phyloP scores from a whole-genome alignment of 306 rosid species.

The Styphnolobium japonicum region DNA sequence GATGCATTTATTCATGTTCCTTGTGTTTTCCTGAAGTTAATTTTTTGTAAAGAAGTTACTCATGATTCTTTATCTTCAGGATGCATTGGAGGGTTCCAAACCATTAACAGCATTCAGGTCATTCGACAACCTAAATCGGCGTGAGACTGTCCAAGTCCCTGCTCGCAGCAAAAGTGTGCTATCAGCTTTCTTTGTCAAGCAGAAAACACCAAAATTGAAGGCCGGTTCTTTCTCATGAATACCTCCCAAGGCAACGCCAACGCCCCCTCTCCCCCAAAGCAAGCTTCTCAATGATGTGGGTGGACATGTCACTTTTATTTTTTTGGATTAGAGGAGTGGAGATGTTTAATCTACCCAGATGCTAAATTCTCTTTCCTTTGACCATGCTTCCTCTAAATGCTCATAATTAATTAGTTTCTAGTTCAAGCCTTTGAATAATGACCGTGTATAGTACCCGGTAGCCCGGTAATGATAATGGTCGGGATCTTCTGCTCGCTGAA shows the following conservation, averaged over 20 bases:
- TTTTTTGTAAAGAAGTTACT: neutral
- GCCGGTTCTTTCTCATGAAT: slow-evolving; percentile 57
- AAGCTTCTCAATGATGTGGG: slow-evolving; percentile 21
- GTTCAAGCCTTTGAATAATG: slow-evolving; percentile 51
- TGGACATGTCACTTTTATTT: neutral
- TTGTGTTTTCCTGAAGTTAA: neutral
- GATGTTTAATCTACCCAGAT: slow-evolving; percentile 19
- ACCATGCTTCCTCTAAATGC: slow-evolving; percentile 13
- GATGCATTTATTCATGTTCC: slow-evolving; percentile 6
- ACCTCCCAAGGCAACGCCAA: slow-evolving; percentile 6
- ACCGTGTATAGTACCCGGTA: slow-evolving; percentile 37
- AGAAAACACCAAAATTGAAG: slow-evolving; percentile 58
- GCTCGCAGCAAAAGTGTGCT: slow-evolving; percentile 89
- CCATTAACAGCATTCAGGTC: slow-evolving; percentile 67
- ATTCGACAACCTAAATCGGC: slow-evolving; percentile 69
- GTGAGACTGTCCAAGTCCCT: slow-evolving; percentile 48
- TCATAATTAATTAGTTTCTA: slow-evolving; percentile 15
- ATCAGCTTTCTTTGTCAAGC: slow-evolving; percentile 85
- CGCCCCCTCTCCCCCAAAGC: neutral
- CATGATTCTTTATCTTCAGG: slow-evolving; percentile 46
- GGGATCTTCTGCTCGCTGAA: slow-evolving; percentile 21
- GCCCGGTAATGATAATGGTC: slow-evolving; percentile 17
- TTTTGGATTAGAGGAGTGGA: neutral
- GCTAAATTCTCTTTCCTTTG: slow-evolving; percentile 14
- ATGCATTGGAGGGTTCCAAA: slow-evolving; percentile 56